Percentiles rank a stretch among this genome's conserved stretches.
phyloP scores from a whole-genome alignment of 1,284 basidiomycete genomes.

The Coniferiporia sulphurascens region DNA sequence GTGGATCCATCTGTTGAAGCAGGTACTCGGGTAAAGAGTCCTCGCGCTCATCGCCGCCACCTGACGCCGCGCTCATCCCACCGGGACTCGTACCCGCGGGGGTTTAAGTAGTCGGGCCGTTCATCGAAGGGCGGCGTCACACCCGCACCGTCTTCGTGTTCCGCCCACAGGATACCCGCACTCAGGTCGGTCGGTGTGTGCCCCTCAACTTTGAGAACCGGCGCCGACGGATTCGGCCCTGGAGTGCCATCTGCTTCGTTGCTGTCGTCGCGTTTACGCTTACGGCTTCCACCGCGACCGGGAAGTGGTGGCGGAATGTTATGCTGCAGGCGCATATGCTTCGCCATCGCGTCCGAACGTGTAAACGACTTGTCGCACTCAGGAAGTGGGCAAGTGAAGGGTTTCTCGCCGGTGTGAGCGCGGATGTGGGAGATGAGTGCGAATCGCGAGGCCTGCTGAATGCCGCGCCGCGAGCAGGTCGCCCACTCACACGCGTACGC shows the following conservation, averaged over 20 bases:
- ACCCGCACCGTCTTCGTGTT: conserved; percentile 24
- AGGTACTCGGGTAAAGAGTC: conserved; percentile 48
- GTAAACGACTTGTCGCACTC: conserved; percentile 94
- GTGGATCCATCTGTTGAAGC: conserved; percentile 41
- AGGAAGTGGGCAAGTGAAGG: conserved; percentile 81
- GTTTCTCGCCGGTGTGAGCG: conserved; percentile 91
- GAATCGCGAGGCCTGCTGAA: conserved; percentile 82
- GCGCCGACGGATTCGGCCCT: conserved; percentile 20
- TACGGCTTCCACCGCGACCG: conserved; percentile 61
- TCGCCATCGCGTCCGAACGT: conserved; percentile 85
- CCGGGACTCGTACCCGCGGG: conserved; percentile 10
- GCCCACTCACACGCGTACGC: conserved; percentile 89
- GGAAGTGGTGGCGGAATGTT: conserved; percentile 69
- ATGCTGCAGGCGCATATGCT: conserved; percentile 88
- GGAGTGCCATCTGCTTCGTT: conserved; percentile 22
- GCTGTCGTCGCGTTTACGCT: conserved; percentile 52
- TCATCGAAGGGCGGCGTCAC: conserved; percentile 17
- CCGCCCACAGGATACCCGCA: conserved; percentile 20
- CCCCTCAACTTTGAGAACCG: conserved; percentile 62
- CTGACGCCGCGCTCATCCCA: conserved; percentile 24
- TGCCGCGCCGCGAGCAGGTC: conserved; percentile 71
- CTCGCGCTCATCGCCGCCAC: conserved; percentile 26
- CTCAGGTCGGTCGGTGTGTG: conserved; percentile 37
- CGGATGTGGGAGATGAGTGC: conserved; percentile 84
- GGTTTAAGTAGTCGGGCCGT: conserved; percentile 7